A percentile compares a stretch with the other conserved stretches of the same genome.
Conservation (phyloP, 495 filamentous ascomycete species). For the Barbatosphaeria neglecta region DNA sequence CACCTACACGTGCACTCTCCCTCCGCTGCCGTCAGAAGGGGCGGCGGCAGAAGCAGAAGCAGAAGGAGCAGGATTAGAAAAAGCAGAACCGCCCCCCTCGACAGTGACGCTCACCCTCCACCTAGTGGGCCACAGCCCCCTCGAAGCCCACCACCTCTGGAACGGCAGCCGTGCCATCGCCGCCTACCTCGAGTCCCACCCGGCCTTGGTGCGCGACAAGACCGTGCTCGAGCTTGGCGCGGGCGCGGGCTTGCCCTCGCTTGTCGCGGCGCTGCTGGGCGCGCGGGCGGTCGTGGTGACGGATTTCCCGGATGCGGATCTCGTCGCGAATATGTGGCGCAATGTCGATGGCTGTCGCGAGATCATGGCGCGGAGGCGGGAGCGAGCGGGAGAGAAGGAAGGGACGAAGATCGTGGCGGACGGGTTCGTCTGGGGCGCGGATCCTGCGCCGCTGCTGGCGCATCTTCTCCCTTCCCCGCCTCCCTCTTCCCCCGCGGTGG, state of each 20-base stretch:
- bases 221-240: conserved; percentile 82
- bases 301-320: conserved; percentile 75
- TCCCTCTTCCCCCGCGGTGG: not conserved
- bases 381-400: not conserved
- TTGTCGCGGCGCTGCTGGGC: conserved; percentile 62
- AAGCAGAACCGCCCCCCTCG: no score
- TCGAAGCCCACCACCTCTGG: conserved; percentile 91
- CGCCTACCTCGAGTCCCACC: conserved; percentile 59
- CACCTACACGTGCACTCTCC: conserved; percentile 47
- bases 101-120: conserved; percentile 54
- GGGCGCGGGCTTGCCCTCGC: conserved; percentile 72
- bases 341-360: conserved; percentile 48
- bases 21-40: not conserved
- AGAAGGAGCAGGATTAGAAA: no score
- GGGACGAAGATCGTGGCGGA: conserved; percentile 31
- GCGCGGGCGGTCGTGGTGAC: conserved; percentile 65
- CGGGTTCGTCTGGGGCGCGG: conserved; percentile 73
- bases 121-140: conserved; percentile 79
- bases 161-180: conserved; percentile 69
- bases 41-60: conserved; percentile 40
- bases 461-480: conserved; percentile 23
- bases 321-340: conserved; percentile 60
- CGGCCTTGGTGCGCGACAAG: conserved; percentile 44
- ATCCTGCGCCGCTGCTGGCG: conserved; percentile 37
- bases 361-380: conserved; percentile 6